Base-by-base conservation (phyloP, 2,329 filamentous ascomycete genomes). In the Fusarium compactum region DNA sequence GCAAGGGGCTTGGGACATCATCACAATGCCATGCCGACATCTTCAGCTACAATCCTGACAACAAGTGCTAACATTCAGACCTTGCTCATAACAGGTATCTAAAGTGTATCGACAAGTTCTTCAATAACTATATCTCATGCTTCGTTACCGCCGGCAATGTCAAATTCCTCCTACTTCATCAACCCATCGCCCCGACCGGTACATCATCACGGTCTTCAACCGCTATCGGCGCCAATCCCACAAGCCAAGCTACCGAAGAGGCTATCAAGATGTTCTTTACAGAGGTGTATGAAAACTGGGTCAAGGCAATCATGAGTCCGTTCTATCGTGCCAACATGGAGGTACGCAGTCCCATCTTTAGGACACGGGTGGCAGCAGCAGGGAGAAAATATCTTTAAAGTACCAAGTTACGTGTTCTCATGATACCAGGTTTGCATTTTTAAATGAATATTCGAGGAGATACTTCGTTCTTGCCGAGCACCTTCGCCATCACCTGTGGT, bases 231-330 rank as follows among this genome's bases (percentile, higher is more conserved):
- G 90, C 91, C 72, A 98, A 97, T 80, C 95, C 95, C 0, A 95
- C 91, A 5, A 92, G 91, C 63, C 91, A 94, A 8, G 93, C 95
- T 78, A 97, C 95, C 8, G 96, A 99, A 82, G 96, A 99, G 83
- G 95, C 96, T 7, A 92, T 98, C 74, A 90, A 94, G 78, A 93
- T 93, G 81, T 99, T 98, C 83, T 97, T 99, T 83, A 86, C 88
- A 18, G 96, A 99, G 78, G 92, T 98, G 15, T 98, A 98, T 82
- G 96, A 99, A 82, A 94, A 91, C 73, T 99, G 95, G 91, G 89
- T 97, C 71, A 99, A 99, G 86, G 93, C 95, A 15, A 90, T 95
- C 62, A 98, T 99, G 96, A 98, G 90, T 78, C 96, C 96, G 0
- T 99, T 99, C 80, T 98, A 98, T 83, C 86, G 87, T 57, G 89